Percentiles rank a stretch among this genome's conserved stretches.
Conservation (phyloP, 805 yeast genomes). For the Clavispora santaluciae region DNA sequence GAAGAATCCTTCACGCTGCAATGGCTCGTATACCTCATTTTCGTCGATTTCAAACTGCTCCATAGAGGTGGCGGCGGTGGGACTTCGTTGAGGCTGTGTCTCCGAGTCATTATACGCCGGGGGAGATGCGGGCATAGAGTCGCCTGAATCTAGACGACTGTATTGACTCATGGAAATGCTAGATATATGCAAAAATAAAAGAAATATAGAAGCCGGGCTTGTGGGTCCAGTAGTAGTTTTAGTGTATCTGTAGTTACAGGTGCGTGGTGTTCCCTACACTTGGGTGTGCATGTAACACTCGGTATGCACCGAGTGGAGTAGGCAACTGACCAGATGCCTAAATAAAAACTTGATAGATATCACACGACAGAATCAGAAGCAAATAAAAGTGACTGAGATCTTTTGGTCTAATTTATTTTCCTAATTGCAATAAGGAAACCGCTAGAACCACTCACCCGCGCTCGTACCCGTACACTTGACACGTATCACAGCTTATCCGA, state of each 20-base stretch:
- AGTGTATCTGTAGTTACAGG: background rate
- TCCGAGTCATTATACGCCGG: constrained; percentile 7
- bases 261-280: background rate
- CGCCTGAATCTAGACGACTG: constrained; percentile 1
- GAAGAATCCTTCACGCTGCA: constrained; percentile 21
- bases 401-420: too few species aligned
- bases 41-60: constrained; percentile 38
- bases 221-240: background rate
- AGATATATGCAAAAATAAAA: background rate
- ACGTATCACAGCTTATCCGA: too few species aligned
- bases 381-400: too few species aligned
- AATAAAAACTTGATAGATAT: too few species aligned
- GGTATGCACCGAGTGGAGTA: too few species aligned
- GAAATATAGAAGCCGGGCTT: background rate
- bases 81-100: background rate
- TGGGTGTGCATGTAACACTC: background rate
- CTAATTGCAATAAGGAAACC: too few species aligned
- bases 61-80: constrained; percentile 8
- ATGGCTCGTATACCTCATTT: constrained; percentile 16
- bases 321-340: too few species aligned
- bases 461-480: too few species aligned
- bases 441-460: too few species aligned
- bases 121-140: constrained; percentile 6
- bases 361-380: too few species aligned
- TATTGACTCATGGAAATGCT: background rate